These are phyloP conservation scores for Berkeleyomyces rouxiae DNA, from an alignment of 2,329 filamentous ascomycete species.

Conservation along the genomic window DNA sequence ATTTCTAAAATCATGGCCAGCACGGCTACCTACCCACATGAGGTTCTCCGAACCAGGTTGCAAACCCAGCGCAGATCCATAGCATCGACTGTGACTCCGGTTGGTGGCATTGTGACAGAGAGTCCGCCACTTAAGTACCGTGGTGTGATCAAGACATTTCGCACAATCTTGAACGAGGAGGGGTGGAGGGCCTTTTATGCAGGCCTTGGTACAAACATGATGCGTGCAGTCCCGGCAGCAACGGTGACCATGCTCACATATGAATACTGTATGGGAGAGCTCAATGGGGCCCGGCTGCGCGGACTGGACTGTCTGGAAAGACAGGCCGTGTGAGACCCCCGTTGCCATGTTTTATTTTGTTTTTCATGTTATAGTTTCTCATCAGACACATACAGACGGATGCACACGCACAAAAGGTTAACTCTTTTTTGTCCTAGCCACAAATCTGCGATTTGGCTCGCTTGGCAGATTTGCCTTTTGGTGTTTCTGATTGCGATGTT, in stretches of 20 bases:
- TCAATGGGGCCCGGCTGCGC: conserved; percentile 20
- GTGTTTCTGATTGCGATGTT: background rate
- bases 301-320: conserved; percentile 3
- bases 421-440: background rate
- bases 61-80: conserved; percentile 77
- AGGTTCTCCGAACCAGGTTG: conserved; percentile 81
- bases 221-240: conserved; percentile 83
- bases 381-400: background rate
- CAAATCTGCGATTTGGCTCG: background rate
- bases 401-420: background rate
- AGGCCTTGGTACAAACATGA: conserved; percentile 93
- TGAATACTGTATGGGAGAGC: conserved; percentile 51
- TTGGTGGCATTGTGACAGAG: conserved; percentile 17
- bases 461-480: background rate
- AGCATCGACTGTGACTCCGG: conserved; percentile 31
- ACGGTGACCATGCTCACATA: conserved; percentile 98
- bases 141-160: conserved; percentile 66
- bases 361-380: background rate
- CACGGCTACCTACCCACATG: conserved; percentile 90
- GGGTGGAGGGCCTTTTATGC: conserved; percentile 96
- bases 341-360: background rate
- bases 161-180: conserved; percentile 74
- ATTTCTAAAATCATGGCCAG: conserved; percentile 89
- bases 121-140: conserved; percentile 40
- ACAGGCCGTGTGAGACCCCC: background rate